These are phyloP conservation scores for Septoria petroselini DNA, from an alignment of 2,329 filamentous ascomycete genomes.

Conservation along the genomic window DNA sequence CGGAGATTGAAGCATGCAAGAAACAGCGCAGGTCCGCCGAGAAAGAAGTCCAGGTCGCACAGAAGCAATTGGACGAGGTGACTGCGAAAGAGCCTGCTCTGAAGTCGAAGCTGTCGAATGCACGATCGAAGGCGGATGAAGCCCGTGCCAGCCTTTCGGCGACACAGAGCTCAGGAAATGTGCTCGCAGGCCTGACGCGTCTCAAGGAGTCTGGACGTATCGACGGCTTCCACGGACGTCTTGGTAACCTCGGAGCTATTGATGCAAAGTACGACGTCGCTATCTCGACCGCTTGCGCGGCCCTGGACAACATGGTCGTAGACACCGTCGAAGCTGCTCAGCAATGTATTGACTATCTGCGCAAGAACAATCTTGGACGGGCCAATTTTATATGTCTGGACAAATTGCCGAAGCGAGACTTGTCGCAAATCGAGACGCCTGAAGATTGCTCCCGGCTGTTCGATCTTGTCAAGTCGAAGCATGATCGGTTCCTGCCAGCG, in stretches of 20 bases:
- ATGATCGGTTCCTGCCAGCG: constrained; percentile 79
- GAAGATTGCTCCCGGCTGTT: constrained; percentile 91
- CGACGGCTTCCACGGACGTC: constrained; percentile 90
- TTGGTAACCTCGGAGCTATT: constrained; percentile 91
- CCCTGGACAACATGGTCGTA: constrained; percentile 93
- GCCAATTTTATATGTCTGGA: constrained; percentile 97
- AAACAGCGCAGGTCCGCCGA: constrained; percentile 68
- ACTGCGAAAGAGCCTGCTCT: constrained; percentile 75
- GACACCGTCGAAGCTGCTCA: constrained; percentile 94
- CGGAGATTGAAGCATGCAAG: constrained; percentile 73
- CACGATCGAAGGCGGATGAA: constrained; percentile 92
- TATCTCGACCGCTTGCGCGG: constrained; percentile 93
- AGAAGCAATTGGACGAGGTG: constrained; percentile 70
- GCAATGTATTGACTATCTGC: constrained; percentile 94
- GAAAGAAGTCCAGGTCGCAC: constrained; percentile 69
- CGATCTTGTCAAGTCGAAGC: constrained; percentile 84
- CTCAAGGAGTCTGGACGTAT: constrained; percentile 95
- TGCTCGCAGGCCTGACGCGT: constrained; percentile 86
- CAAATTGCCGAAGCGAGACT: constrained; percentile 73
- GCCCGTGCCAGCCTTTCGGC: constrained; percentile 84
- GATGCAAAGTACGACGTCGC: constrained; percentile 93
- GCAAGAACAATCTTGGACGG: constrained; percentile 94
- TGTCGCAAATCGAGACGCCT: constrained; percentile 79
- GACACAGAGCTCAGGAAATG: constrained; percentile 80
- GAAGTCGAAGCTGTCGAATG: constrained; percentile 79